phyloP scores from a whole-genome alignment of 495 filamentous ascomycete species.

The Schizothecium vesticola region DNA sequence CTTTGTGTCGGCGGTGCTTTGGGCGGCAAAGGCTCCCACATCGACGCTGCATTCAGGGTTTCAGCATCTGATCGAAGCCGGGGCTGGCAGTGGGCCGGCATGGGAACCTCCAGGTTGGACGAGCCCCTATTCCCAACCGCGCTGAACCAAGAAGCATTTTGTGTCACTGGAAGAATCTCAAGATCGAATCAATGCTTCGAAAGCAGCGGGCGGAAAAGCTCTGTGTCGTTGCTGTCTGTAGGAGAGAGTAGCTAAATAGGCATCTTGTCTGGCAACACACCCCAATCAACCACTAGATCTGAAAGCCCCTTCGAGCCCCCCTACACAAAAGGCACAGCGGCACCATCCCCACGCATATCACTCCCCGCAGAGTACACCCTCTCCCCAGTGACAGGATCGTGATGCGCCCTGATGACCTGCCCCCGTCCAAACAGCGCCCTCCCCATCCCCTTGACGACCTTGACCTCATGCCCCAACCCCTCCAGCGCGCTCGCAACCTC shows the following conservation, averaged over 20 bases:
- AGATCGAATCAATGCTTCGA: not conserved
- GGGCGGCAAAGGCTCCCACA: not conserved
- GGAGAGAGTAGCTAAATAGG: not conserved
- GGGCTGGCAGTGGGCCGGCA: no score
- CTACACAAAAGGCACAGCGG: slow-evolving; percentile 49
- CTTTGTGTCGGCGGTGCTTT: not conserved
- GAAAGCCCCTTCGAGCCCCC: no score
- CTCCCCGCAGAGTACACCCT: slow-evolving; percentile 69
- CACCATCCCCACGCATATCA: slow-evolving; percentile 74
- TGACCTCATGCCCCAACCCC: slow-evolving; percentile 59
- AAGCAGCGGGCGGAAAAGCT: not conserved
- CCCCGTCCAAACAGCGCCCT: slow-evolving; percentile 71
- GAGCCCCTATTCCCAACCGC: no score
- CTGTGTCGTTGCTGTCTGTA: not conserved
- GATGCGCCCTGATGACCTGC: slow-evolving; percentile 58
- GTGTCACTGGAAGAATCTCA: not conserved
- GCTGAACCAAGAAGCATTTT: not conserved
- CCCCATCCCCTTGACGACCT: slow-evolving; percentile 55
- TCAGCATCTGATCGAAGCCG: no score
- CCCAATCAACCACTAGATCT: no score
- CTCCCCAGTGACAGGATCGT: slow-evolving; percentile 55
- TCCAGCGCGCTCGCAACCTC: slow-evolving; percentile 53
- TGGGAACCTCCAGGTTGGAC: no score
- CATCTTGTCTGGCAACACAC: not conserved
- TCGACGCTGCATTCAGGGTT: no score